Conservation (phyloP, 2,329 filamentous ascomycete species). For the Ceratocystis diversiconidia region DNA sequence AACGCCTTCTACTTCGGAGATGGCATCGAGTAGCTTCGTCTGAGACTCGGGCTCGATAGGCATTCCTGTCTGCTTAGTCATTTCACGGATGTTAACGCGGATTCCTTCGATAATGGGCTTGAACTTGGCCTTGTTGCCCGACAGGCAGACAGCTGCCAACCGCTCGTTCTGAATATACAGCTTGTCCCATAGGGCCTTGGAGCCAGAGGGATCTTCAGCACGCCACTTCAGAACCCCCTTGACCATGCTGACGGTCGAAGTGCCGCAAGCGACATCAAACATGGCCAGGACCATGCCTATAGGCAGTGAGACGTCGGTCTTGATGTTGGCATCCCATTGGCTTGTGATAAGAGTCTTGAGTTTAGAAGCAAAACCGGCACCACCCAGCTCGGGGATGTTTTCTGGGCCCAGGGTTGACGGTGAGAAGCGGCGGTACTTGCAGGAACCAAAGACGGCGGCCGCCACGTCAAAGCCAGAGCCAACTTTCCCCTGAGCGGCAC, state of each 20-base stretch:
- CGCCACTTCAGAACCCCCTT: slow-evolving; percentile 81
- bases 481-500: slow-evolving; percentile 90
- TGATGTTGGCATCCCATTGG: slow-evolving; percentile 67
- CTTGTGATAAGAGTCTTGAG: slow-evolving; percentile 48
- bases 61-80: slow-evolving; percentile 61
- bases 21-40: slow-evolving; percentile 67
- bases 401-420: slow-evolving; percentile 49
- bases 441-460: slow-evolving; percentile 81
- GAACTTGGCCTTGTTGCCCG: slow-evolving; percentile 32
- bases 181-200: slow-evolving; percentile 51
- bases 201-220: slow-evolving; percentile 45
- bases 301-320: slow-evolving; percentile 46
- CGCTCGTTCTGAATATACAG: slow-evolving; percentile 62
- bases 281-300: slow-evolving; percentile 65
- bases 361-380: slow-evolving; percentile 49
- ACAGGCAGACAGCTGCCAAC: slow-evolving; percentile 50
- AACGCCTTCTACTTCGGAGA: slow-evolving; percentile 60
- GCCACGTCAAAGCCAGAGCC: slow-evolving; percentile 94
- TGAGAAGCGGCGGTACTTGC: slow-evolving; percentile 83
- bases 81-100: slow-evolving; percentile 54
- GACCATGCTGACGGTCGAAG: slow-evolving; percentile 89
- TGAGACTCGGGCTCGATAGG: slow-evolving; percentile 83
- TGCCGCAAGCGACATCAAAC: slow-evolving; percentile 93
- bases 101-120: slow-evolving; percentile 34
- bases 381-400: slow-evolving; percentile 50